Percentiles rank a stretch among this genome's conserved stretches.
These are phyloP conservation scores for Psilocybe subaeruginosa DNA, from an alignment of 768 basidiomycete genomes.

Conservation along the genomic window DNA sequence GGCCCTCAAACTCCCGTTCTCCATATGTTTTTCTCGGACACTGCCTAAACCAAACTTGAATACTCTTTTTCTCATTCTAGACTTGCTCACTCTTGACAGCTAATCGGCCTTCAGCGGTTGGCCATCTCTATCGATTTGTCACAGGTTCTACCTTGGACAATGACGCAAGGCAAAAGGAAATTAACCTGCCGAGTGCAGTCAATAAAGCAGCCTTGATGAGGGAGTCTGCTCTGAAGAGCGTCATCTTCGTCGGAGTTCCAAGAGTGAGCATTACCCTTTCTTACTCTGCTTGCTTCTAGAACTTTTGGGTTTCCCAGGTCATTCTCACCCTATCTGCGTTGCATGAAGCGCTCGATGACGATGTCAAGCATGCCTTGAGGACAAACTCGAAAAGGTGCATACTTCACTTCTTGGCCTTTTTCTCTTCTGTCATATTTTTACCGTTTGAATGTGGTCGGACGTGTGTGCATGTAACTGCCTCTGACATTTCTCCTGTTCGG, in stretches of 20 bases:
- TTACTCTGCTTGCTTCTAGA: background rate
- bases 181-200: constrained; percentile 58
- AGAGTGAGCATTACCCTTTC: constrained; percentile 50
- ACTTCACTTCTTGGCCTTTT: background rate
- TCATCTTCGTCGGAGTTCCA: constrained; percentile 87
- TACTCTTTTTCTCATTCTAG: constrained; percentile 39
- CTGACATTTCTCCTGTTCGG: constrained; percentile 19
- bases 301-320: constrained; percentile 49
- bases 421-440: constrained; percentile 6
- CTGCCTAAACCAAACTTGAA: constrained; percentile 8
- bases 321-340: constrained; percentile 83
- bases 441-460: background rate
- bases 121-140: constrained; percentile 80
- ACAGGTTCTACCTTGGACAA: constrained; percentile 48
- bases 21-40: constrained; percentile 2
- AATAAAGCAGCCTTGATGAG: constrained; percentile 84
- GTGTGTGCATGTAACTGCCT: background rate
- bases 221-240: constrained; percentile 87
- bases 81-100: constrained; percentile 83
- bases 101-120: constrained; percentile 80
- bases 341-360: constrained; percentile 76
- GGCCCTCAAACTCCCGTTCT: constrained; percentile 22
- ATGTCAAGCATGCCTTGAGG: constrained; percentile 74
- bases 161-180: constrained; percentile 37
- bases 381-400: constrained; percentile 65